phyloP scores from a whole-genome alignment of 352 stramenopile species.

The Phytophthora uliginosa region DNA sequence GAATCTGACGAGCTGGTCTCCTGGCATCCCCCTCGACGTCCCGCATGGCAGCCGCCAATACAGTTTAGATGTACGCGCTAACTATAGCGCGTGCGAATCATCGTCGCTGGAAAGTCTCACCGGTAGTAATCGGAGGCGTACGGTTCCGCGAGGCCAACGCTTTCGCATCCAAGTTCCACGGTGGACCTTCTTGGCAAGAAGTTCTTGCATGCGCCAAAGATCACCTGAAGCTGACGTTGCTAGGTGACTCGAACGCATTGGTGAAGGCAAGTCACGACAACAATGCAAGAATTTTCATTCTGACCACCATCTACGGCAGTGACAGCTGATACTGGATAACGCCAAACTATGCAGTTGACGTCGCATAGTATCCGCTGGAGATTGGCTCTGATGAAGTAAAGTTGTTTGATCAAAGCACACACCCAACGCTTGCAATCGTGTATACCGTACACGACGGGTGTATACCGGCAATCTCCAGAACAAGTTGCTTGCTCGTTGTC shows the following conservation, averaged over 20 bases:
- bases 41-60: slow-evolving; percentile 3
- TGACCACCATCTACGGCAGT: neutral
- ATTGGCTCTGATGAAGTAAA: neutral
- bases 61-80: slow-evolving; percentile 1
- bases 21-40: neutral
- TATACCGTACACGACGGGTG: neutral
- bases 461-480: neutral
- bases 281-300: neutral
- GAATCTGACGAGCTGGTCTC: slow-evolving; percentile 5
- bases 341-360: neutral
- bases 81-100: slow-evolving; percentile 2
- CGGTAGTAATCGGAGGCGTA: neutral
- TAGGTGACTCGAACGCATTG: neutral
- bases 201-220: too few species aligned
- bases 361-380: neutral
- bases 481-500: neutral
- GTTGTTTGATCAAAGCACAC: neutral
- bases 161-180: too few species aligned
- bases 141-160: too few species aligned
- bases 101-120: neutral
- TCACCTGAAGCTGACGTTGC: neutral
- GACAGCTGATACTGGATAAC: neutral
- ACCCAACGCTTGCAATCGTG: neutral
- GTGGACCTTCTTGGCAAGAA: too few species aligned
- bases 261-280: neutral